Base-by-base conservation (phyloP, 495 filamentous ascomycete genomes). In the Penicillium arizonense region DNA sequence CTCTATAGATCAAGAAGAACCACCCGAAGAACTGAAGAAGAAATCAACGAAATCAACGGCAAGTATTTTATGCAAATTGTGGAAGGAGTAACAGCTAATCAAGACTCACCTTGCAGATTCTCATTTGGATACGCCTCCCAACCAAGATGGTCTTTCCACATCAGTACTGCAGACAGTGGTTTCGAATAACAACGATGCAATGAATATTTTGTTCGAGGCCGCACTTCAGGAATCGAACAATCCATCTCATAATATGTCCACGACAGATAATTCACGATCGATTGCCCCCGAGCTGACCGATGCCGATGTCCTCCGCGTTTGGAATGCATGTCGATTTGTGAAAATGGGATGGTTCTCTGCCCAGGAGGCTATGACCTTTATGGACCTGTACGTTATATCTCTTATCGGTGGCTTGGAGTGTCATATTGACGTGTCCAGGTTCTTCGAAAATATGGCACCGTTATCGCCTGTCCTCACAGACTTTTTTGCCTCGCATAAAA, bases 321-420 rank as follows among this genome's bases (percentile, higher is more conserved):
- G 70, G 72, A 65, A 65, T 44, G 58, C 61, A 3, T 72, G 66
- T 53, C 61, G 70, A n/a, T 76, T 68, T 47, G 73, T 76, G 14
- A 68, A 68, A 42, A 72, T 69, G 65, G 70, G 70, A 3, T 74
- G 69, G 70, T 69, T 75, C 45, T 64, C 67, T 14, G 71, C 71
- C n/a, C 56, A 65, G 14, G 72, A 75, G 43, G 72, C 71, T 7
- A 54, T 64, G 20, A 52, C n/a, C 7, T 43, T 57, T 5, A 39
- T 63, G 12, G 68, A 73, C 37, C 57, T 71, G 53, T 63, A 21
- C 52, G 52, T 41, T 4, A 5, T 3, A 4, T 11, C 12, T 11
- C 9, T 16, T 8, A 13, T 23, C 18, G 10, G 5, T 12, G 3
- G 3, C 9, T 1, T 11, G 5, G 33, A 26, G 32, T 36, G 13